A percentile compares a stretch with the other conserved stretches of the same genome.
Conservation (phyloP, 2,329 filamentous ascomycete genomes). For the Talaromyces piceae region DNA sequence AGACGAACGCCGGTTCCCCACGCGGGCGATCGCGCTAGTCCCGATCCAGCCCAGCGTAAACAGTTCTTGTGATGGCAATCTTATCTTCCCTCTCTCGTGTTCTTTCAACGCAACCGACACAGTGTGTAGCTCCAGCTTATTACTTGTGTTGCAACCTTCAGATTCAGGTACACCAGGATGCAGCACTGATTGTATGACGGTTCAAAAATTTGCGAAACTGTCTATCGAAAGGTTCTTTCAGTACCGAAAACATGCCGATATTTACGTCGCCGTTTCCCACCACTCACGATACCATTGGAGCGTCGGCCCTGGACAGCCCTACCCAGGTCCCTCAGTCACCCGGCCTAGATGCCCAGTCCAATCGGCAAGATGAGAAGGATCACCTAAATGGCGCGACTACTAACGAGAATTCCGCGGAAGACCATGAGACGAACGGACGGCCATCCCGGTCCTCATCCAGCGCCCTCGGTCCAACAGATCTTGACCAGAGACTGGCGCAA, state of each 20-base stretch:
- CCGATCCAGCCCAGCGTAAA: conserved; percentile 10
- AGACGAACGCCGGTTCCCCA: not conserved
- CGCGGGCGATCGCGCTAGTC: conserved; percentile 4
- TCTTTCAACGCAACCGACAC: not conserved
- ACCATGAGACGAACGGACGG: not conserved
- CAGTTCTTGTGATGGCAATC: not conserved
- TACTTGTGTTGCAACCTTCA: too few relatives aligned
- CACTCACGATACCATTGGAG: conserved; percentile 36
- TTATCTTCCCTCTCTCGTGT: conserved; percentile 5
- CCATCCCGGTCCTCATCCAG: conserved; percentile 17
- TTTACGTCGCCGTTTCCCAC: conserved; percentile 32
- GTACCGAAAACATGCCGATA: conserved; percentile 25
- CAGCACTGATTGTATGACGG: not conserved
- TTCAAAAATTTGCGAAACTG: not conserved
- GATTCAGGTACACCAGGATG: not conserved
- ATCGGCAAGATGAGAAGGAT: not conserved
- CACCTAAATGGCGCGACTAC: conserved; percentile 11
- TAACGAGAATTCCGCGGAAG: not conserved
- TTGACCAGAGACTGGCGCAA: conserved; percentile 33
- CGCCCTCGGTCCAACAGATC: conserved; percentile 22
- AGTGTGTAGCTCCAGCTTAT: not conserved
- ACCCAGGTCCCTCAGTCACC: conserved; percentile 14
- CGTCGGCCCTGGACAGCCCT: conserved; percentile 32
- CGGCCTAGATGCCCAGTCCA: not conserved
- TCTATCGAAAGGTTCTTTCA: not conserved